Base-by-base conservation (phyloP, 805 yeast genomes). In the Hanseniaspora lindneri region DNA sequence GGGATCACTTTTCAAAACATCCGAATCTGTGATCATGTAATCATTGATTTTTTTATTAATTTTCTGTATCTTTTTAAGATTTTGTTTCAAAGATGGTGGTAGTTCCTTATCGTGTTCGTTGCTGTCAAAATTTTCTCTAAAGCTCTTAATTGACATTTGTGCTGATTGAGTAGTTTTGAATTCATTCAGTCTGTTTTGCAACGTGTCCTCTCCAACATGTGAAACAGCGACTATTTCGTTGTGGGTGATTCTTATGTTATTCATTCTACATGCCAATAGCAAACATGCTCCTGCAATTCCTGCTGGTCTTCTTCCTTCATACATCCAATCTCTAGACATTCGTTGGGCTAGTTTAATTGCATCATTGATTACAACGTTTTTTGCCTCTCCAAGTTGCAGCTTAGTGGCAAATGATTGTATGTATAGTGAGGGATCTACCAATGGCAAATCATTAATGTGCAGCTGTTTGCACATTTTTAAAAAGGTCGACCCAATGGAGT, bases 201-300 rank as follows among this genome's bases (percentile, higher is more conserved):
- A 72, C 1, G 99, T 94, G 52, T 83, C 92, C 57, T 86, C 94
- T 5, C 95, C 96, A 23, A 92, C 88, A 61, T 86, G 95, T 1
- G 97, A 89, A 7, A 92, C 92, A 0, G 94, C 89, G 16, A 89
- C 96, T 47, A 92, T 81, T 61, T 94, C 97, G 1, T 88, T 75
- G 62, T 89, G 95, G 2, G 94, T 80, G 59, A 97, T 73, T 59
- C 96, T 74, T 61, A 83, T 80, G 60, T 88, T 88, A 65, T 92
- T 92, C 97, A 92, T 94, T 64, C 98, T 74, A 2, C 96, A 92
- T 0, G 99, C 98, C 44, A 92, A 66, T 39, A 94, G 62, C 1
- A 92, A 70, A 64, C 96, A 87, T 0, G 98, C 98, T 20, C 97
- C 99, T 0, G 98, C 98, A 47, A 92, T 77, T 58, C 99, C 98